A percentile compares a stretch with the other conserved stretches of the same genome.
phyloP scores from a whole-genome alignment of 2,329 filamentous ascomycete species.

The Penicillium sp. region DNA sequence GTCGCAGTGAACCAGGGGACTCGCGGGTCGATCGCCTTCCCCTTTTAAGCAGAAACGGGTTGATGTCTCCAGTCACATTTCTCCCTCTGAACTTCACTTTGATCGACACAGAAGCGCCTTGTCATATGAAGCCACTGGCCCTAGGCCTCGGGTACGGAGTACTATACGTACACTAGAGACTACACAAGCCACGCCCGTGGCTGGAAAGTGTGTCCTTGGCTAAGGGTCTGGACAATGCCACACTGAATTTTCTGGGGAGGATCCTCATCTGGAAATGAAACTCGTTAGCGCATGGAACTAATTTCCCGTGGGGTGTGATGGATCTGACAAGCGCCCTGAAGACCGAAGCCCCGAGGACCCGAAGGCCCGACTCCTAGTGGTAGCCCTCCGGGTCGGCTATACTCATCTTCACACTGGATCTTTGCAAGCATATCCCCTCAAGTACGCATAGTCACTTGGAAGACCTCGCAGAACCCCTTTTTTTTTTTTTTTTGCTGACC shows the following conservation, averaged over 20 bases:
- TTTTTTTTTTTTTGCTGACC: neutral
- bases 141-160: neutral
- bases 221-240: neutral
- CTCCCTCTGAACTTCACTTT: neutral
- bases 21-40: conserved; percentile 14
- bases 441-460: no score
- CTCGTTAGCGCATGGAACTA: conserved; percentile 8
- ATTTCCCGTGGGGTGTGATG: conserved; percentile 8
- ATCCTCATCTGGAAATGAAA: conserved; percentile 1
- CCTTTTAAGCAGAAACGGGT: conserved; percentile 12
- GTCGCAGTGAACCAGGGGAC: conserved; percentile 6
- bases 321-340: neutral
- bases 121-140: conserved; percentile 1
- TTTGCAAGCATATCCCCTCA: neutral
- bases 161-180: neutral
- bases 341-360: neutral
- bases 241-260: neutral
- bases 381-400: neutral
- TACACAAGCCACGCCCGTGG: neutral
- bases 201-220: neutral
- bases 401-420: neutral
- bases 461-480: neutral
- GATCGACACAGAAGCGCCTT: neutral
- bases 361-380: neutral
- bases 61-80: neutral